phyloP scores from a whole-genome alignment of 768 basidiomycete genomes.

The Coprinopsis sp. region DNA sequence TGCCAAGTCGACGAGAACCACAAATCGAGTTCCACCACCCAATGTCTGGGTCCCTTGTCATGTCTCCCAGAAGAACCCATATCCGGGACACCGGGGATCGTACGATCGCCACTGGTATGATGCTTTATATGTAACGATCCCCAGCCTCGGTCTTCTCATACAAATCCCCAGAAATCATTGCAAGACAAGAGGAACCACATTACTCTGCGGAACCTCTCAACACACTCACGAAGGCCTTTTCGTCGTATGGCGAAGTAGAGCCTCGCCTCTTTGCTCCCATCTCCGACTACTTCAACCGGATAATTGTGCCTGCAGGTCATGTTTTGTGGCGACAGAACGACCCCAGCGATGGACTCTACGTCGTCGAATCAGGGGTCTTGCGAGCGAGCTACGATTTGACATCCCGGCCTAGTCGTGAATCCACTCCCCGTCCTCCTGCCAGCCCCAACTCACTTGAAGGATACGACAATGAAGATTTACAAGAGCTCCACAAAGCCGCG shows the following conservation, averaged over 20 bases:
- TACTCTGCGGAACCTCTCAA: slow-evolving; percentile 57
- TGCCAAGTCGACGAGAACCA: slow-evolving; percentile 55
- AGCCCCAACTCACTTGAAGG: no score
- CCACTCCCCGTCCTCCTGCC: no score
- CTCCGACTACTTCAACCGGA: slow-evolving; percentile 64
- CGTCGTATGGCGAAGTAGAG: slow-evolving; percentile 60
- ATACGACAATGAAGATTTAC: no score
- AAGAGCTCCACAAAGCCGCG: no score
- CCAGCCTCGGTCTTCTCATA: not conserved
- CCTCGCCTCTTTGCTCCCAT: slow-evolving; percentile 58
- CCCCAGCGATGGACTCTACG: slow-evolving; percentile 74
- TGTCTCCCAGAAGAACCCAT: slow-evolving; percentile 65
- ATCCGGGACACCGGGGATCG: slow-evolving; percentile 68
- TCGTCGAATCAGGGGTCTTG: slow-evolving; percentile 84
- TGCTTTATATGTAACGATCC: not conserved
- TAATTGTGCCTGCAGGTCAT: slow-evolving; percentile 49
- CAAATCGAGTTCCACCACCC: slow-evolving; percentile 42
- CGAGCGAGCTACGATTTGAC: slow-evolving; percentile 79
- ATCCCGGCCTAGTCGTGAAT: no score
- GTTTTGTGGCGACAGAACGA: slow-evolving; percentile 80
- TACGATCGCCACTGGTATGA: slow-evolving; percentile 58
- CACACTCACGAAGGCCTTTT: slow-evolving; percentile 76
- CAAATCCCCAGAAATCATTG: slow-evolving; percentile 22
- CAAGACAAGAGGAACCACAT: slow-evolving; percentile 27
- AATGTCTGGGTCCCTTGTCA: slow-evolving; percentile 39